These are phyloP conservation scores for Boletus insuetus DNA, from an alignment of 768 basidiomycete genomes.

Conservation along the genomic window DNA sequence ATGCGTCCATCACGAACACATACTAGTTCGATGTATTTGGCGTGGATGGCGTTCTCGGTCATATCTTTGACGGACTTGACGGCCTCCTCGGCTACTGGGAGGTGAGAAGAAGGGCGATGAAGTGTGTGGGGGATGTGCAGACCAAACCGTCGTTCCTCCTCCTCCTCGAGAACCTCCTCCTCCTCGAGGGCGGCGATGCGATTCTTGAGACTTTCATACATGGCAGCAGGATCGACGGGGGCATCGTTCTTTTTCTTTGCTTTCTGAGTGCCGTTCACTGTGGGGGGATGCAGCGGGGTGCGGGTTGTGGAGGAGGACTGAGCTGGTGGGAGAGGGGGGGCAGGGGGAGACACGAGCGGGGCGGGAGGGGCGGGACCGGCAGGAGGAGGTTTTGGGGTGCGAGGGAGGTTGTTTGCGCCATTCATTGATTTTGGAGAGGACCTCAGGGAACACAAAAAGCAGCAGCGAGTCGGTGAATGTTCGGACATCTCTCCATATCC, in stretches of 20 bases:
- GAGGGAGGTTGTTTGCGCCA: conserved; percentile 37
- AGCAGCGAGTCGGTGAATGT: conserved; percentile 22
- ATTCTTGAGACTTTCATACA: conserved; percentile 88
- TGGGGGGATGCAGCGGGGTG: conserved; percentile 32
- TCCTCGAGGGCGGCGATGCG: conserved; percentile 88
- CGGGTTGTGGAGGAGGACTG: conserved; percentile 34
- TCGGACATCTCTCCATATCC: neutral
- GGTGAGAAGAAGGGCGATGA: conserved; percentile 9
- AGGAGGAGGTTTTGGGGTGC: conserved; percentile 50
- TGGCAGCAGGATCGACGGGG: conserved; percentile 76
- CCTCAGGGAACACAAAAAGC: conserved; percentile 26
- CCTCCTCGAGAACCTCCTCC: conserved; percentile 82
- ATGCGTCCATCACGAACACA: conserved; percentile 27
- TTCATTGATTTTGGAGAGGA: conserved; percentile 40
- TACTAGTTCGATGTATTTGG: conserved; percentile 88
- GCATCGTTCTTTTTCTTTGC: conserved; percentile 67
- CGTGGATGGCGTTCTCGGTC: conserved; percentile 78
- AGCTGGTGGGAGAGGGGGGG: conserved; percentile 33
- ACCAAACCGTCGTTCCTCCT: conserved; percentile 81
- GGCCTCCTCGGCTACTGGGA: conserved; percentile 73
- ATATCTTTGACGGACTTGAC: conserved; percentile 82
- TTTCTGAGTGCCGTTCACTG: conserved; percentile 40
- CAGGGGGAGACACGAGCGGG: conserved; percentile 27
- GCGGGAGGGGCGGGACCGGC: conserved; percentile 59
- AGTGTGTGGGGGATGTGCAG: conserved; percentile 26